Evolutionary conservation across 208 protist genomes (phyloP).

Genomic region (Wallacemonas collosoma): DNA sequence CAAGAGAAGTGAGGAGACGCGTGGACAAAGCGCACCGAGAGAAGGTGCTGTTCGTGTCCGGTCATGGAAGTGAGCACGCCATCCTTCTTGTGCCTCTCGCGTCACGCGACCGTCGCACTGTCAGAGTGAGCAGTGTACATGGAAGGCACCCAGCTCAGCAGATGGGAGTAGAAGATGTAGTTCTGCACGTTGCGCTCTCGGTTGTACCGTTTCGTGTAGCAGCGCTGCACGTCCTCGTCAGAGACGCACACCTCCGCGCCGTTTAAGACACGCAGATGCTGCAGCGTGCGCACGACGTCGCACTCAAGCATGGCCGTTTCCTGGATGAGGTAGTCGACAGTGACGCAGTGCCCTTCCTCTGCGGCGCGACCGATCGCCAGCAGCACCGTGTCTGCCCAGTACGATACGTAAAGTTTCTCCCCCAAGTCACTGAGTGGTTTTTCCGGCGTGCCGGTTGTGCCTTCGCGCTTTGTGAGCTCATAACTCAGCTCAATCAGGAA

Average conservation of each 20-base stretch:
- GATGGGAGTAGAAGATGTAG: conserved; percentile 84
- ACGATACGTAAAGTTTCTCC: conserved; percentile 92
- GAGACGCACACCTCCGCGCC: conserved; percentile 78
- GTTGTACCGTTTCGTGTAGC: conserved; percentile 68
- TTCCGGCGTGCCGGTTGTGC: conserved; percentile 97
- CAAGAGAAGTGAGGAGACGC: too few relatives aligned
- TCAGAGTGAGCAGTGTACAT: conserved; percentile 67
- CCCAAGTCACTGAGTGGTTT: conserved; percentile 99
- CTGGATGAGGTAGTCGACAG: conserved; percentile 81
- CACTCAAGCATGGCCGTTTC: conserved; percentile 78
- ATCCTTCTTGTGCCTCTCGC: neutral
- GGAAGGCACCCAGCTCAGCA: conserved; percentile 83
- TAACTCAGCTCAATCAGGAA: conserved; percentile 99
- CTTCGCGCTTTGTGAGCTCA: conserved; percentile 96
- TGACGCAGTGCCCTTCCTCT: conserved; percentile 79
- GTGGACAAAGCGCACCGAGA: too few relatives aligned
- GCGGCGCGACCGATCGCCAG: conserved; percentile 64
- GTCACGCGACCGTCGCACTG: conserved; percentile 12
- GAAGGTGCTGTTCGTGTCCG: neutral
- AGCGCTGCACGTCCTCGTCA: conserved; percentile 75
- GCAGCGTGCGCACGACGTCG: conserved; percentile 75
- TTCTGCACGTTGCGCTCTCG: conserved; percentile 71
- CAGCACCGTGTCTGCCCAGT: conserved; percentile 94
- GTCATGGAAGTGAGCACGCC: neutral
- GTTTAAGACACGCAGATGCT: conserved; percentile 61